Evolutionary conservation across 2,329 filamentous ascomycete genomes (phyloP).

Genomic region (Emydomyces testavorans): DNA sequence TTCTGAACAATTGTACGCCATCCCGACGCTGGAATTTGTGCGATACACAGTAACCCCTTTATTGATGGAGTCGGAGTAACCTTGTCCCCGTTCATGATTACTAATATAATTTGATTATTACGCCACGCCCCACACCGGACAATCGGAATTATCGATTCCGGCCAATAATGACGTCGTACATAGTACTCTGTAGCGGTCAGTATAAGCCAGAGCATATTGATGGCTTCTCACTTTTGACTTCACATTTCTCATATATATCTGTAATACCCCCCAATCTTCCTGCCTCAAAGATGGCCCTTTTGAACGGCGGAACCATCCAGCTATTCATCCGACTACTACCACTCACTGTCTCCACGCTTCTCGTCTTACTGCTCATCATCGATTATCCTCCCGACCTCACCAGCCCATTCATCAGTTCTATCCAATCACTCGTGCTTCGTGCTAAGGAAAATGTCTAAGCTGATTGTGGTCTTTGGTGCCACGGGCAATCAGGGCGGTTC

Average conservation of each 20-base stretch:
- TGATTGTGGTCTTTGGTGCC: conserved; percentile 41
- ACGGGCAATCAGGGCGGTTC: conserved; percentile 44
- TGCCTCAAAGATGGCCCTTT: conserved; percentile 57
- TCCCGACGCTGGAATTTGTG: too few relatives aligned
- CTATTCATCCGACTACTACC: conserved; percentile 4
- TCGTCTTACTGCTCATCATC: not conserved
- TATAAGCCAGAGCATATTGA: too few relatives aligned
- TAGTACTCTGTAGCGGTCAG: too few relatives aligned
- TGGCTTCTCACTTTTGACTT: not conserved
- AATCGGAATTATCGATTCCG: too few relatives aligned
- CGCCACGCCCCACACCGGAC: too few relatives aligned
- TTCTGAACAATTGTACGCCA: too few relatives aligned
- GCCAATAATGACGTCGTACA: not conserved
- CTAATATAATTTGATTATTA: too few relatives aligned
- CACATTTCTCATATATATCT: not conserved
- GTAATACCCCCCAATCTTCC: not conserved
- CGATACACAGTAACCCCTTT: too few relatives aligned
- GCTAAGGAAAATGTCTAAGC: conserved; percentile 12
- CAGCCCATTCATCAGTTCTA: not conserved
- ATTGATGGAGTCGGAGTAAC: too few relatives aligned
- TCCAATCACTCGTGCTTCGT: not conserved
- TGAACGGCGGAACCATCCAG: conserved; percentile 50
- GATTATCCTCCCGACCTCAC: conserved; percentile 4
- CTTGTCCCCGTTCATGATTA: too few relatives aligned
- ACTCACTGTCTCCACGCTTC: conserved; percentile 1